These are phyloP conservation scores for Ganoderma resinaceum DNA, from an alignment of 1,284 basidiomycete genomes.

Conservation along the genomic window DNA sequence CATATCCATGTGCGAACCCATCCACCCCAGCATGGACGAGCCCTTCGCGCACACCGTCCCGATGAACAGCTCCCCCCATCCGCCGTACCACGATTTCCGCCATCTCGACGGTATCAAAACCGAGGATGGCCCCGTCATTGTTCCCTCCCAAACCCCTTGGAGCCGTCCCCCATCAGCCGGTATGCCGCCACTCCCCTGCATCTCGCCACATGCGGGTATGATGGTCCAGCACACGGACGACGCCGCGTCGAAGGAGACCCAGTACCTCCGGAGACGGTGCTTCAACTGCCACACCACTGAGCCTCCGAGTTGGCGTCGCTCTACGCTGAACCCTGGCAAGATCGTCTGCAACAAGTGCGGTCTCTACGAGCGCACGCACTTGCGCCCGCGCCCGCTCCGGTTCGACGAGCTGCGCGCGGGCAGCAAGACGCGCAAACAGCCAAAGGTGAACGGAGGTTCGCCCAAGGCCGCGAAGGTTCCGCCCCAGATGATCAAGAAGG, in stretches of 20 bases:
- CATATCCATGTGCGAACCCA: slow-evolving; percentile 42
- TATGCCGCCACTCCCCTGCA: slow-evolving; percentile 52
- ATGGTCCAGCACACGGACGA: slow-evolving; percentile 87
- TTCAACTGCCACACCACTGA: slow-evolving; percentile 91
- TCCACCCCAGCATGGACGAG: slow-evolving; percentile 45
- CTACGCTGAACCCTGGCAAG: slow-evolving; percentile 85
- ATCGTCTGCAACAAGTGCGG: slow-evolving; percentile 92
- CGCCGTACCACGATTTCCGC: slow-evolving; percentile 51
- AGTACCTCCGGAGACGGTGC: slow-evolving; percentile 83
- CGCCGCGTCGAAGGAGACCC: slow-evolving; percentile 85
- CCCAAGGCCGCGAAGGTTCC: slow-evolving; percentile 47
- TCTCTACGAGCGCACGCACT: slow-evolving; percentile 84
- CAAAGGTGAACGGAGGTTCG: slow-evolving; percentile 46
- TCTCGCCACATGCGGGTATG: slow-evolving; percentile 61
- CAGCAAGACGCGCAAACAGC: slow-evolving; percentile 76
- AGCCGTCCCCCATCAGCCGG: slow-evolving; percentile 46
- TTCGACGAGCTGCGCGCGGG: slow-evolving; percentile 86
- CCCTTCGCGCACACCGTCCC: slow-evolving; percentile 42
- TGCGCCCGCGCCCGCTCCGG: slow-evolving; percentile 79
- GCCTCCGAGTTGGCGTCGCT: slow-evolving; percentile 84
- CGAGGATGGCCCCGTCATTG: slow-evolving; percentile 67
- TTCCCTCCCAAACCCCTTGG: slow-evolving; percentile 61
- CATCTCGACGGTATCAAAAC: slow-evolving; percentile 63
- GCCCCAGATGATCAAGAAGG: slow-evolving; percentile 63
- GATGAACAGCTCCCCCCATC: slow-evolving; percentile 54